These are phyloP conservation scores for Erigeron philadelphicus DNA, from an alignment of 140 eudicot species.

Conservation along the genomic window DNA sequence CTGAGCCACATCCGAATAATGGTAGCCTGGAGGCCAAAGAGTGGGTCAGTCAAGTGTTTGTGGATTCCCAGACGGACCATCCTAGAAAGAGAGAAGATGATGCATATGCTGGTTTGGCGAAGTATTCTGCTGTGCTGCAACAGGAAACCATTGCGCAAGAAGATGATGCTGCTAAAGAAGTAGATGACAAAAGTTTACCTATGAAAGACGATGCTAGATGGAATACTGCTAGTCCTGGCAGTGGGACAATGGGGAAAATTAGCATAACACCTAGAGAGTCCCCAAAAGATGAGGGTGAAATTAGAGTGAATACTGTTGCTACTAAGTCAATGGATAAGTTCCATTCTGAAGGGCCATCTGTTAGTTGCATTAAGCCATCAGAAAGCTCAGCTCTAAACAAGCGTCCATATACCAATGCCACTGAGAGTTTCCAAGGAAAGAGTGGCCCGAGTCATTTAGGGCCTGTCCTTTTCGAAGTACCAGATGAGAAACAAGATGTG, in stretches of 20 bases:
- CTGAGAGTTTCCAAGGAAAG: slow-evolving; percentile 10
- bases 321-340: slow-evolving; percentile 17
- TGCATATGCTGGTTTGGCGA: slow-evolving; percentile 17
- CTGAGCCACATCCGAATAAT: slow-evolving; percentile 20
- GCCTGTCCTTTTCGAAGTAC: slow-evolving; percentile 10
- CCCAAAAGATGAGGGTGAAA: slow-evolving; percentile 3
- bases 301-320: slow-evolving; percentile 7
- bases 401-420: slow-evolving; percentile 8
- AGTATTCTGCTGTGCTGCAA: neutral
- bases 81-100: slow-evolving; percentile 23
- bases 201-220: slow-evolving; percentile 18
- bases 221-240: slow-evolving; percentile 12
- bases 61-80: slow-evolving; percentile 22
- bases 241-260: neutral
- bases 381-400: slow-evolving; percentile 22
- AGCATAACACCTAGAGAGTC: slow-evolving; percentile 13
- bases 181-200: slow-evolving; percentile 9
- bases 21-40: slow-evolving; percentile 13
- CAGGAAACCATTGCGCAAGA: slow-evolving; percentile 17
- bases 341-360: slow-evolving; percentile 5
- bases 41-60: slow-evolving; percentile 1
- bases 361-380: slow-evolving; percentile 26
- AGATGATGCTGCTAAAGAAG: slow-evolving; percentile 15
- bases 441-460: neutral
- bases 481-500: slow-evolving; percentile 10